A percentile compares a stretch with the other conserved stretches of the same genome.
Evolutionary conservation across 495 filamentous ascomycete species (phyloP).

Genomic region (Pyrenopolyporus hunteri): DNA sequence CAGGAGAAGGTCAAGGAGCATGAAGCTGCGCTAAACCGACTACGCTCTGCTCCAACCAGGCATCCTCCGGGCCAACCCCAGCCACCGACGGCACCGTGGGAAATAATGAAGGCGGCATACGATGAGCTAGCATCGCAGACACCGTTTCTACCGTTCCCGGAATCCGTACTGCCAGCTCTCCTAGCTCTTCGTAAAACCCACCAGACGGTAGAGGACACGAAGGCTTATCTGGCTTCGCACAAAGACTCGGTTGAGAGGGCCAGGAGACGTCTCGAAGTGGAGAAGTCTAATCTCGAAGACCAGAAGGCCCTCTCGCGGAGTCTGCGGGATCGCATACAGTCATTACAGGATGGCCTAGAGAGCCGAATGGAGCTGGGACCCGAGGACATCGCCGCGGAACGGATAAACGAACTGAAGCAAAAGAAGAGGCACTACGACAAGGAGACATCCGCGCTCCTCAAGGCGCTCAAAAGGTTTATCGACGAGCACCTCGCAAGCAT

Average conservation of each 20-base stretch:
- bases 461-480: constrained; percentile 73
- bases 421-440: constrained; percentile 62
- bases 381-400: constrained; percentile 64
- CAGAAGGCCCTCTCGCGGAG: constrained; percentile 64
- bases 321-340: constrained; percentile 53
- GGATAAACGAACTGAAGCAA: constrained; percentile 61
- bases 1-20: constrained; percentile 69
- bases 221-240: constrained; percentile 61
- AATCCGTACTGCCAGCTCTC: constrained; percentile 72
- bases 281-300: constrained; percentile 67
- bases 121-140: constrained; percentile 63
- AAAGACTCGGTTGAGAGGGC: constrained; percentile 59
- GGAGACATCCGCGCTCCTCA: constrained; percentile 62
- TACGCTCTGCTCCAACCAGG: constrained; percentile 37
- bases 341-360: constrained; percentile 59
- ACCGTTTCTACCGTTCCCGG: constrained; percentile 66
- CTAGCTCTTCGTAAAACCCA: constrained; percentile 70
- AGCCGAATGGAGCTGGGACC: constrained; percentile 62
- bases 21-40: constrained; percentile 61
- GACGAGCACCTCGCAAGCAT: constrained; percentile 74
- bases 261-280: constrained; percentile 60
- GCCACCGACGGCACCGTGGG: constrained; percentile 43
- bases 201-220: constrained; percentile 67
- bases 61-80: constrained; percentile 17
- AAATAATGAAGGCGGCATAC: constrained; percentile 70